These are phyloP conservation scores for Ramaria rubella DNA, from an alignment of 768 basidiomycete genomes.

Conservation along the genomic window DNA sequence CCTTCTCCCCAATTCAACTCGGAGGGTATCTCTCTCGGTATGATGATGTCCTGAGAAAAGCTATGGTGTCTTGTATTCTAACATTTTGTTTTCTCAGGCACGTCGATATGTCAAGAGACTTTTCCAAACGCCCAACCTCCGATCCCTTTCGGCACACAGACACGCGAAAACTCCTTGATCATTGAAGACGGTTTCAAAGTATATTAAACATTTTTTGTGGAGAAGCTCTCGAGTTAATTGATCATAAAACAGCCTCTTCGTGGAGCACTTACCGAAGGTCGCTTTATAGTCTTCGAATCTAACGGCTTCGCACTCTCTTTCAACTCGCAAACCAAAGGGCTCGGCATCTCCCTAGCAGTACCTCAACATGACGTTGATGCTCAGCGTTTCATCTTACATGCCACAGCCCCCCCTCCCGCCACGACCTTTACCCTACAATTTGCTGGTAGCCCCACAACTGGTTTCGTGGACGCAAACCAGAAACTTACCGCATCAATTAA, in stretches of 20 bases:
- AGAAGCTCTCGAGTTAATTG: not conserved
- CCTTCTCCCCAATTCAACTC: conserved; percentile 1
- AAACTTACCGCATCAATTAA: not conserved
- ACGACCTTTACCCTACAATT: conserved; percentile 9
- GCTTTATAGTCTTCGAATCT: conserved; percentile 14
- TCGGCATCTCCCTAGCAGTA: not conserved
- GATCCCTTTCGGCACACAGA: conserved; percentile 11
- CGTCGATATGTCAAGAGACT: not conserved
- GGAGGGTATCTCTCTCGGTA: conserved; percentile 9
- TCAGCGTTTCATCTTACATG: conserved; percentile 10
- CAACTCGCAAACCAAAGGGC: not conserved
- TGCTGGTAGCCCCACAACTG: conserved; percentile 2
- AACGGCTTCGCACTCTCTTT: conserved; percentile 8
- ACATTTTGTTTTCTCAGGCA: not conserved
- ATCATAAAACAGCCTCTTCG: conserved; percentile 9
- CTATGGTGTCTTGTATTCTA: no score
- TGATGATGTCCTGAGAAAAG: no score
- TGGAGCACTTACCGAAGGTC: conserved; percentile 14
- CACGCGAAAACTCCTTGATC: conserved; percentile 1
- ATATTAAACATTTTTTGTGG: not conserved
- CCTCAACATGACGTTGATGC: not conserved
- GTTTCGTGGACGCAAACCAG: not conserved
- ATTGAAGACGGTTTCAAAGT: conserved; percentile 14
- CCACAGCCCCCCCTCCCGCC: conserved; percentile 2
- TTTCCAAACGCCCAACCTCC: conserved; percentile 9